Evolutionary conservation across 805 yeast genomes (phyloP), one percentile per base, ranked within the genome.

Genomic region (Barnettozyma populi): DNA sequence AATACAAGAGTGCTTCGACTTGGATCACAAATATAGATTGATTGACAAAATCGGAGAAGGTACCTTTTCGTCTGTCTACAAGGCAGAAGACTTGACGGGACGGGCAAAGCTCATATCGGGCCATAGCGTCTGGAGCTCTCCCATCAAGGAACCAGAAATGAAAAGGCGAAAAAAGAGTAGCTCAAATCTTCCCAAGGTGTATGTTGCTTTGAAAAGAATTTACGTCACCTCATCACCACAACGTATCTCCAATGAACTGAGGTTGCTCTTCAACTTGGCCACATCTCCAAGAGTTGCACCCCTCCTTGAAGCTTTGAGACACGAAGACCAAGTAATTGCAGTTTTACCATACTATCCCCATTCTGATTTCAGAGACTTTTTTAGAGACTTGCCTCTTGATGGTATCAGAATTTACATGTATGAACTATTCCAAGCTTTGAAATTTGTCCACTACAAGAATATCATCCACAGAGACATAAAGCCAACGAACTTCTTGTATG

Each of bases 191-290:
- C 51, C 50, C 23, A 50, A 60, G 32, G 59, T 61, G 31, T 67
- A 62, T 44, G 98, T 94, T 48, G 99, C 99, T 2, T 71, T 94
- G 55, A 94, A 94, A 63, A 80, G 94, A 59, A 89, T 94, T 41
- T 90, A 92, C 64, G 98, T 90, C 19, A 94, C 99, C 0, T 87
- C 97, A 1, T 89, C 97, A 7, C 97, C 98, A 0, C 83, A 80
- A 52, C 76, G 99, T 65, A 92, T 94, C 39, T 81, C 79, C 57
- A 90, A 90, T 63, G 99, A 94, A 65, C 75, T 94, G 53, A 84
- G 84, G 53, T 69, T 94, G 41, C 72, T 94, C 29, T 84, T 85
- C 61, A 76, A 75, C 52, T 65, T 88, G 44, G 74, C 83, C 7
- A 87, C 87, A 0, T 80, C 84, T 52, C 72, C 78, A 1, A 79